These are phyloP conservation scores for Salix viminalis DNA, from an alignment of 345 rosid species.

Conservation along the genomic window DNA sequence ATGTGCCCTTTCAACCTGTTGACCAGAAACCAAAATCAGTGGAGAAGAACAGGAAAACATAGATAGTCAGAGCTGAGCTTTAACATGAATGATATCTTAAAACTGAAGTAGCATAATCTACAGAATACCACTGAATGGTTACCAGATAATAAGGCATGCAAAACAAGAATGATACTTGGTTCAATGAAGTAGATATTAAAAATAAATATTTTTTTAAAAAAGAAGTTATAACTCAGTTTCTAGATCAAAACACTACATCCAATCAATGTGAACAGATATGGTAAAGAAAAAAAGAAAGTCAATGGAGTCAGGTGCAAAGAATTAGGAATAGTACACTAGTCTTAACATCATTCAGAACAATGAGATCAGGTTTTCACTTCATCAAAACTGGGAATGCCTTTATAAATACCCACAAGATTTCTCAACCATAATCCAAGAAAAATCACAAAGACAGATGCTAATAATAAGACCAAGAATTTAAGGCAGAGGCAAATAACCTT, in stretches of 20 bases:
- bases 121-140: background rate
- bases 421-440: background rate
- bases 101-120: background rate
- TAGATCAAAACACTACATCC: background rate
- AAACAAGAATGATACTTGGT: background rate
- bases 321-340: background rate
- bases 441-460: background rate
- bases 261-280: background rate
- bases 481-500: constrained; percentile 45
- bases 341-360: background rate
- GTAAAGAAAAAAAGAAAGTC: background rate
- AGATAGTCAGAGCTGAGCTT: background rate
- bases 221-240: background rate
- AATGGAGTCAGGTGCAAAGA: background rate
- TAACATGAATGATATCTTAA: background rate
- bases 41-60: background rate
- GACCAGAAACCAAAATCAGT: background rate
- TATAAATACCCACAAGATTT: background rate
- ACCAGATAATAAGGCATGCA: background rate
- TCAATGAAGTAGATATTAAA: background rate
- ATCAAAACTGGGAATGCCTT: background rate
- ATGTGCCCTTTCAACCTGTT: constrained; percentile 91
- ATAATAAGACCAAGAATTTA: background rate
- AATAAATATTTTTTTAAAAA: background rate
- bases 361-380: background rate